These are phyloP conservation scores for Camelina hispida DNA, from an alignment of 345 rosid species.

Conservation along the genomic window DNA sequence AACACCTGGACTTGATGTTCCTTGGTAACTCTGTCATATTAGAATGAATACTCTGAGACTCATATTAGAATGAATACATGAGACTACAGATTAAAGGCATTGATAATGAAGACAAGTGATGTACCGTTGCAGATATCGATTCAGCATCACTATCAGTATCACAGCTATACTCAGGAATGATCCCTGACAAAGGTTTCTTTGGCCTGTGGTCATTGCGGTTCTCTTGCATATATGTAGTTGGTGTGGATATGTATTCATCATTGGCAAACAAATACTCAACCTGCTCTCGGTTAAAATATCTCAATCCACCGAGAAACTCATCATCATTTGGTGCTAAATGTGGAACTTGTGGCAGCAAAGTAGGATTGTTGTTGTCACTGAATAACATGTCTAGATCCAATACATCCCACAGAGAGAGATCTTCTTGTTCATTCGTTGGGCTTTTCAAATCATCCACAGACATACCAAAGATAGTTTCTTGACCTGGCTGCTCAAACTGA, in stretches of 20 bases:
- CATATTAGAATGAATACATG: background rate
- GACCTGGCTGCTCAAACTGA: constrained; percentile 22
- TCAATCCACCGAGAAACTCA: background rate
- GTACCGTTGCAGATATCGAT: constrained; percentile 24
- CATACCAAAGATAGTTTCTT: background rate
- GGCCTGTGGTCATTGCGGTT: constrained; percentile 30
- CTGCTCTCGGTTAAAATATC: background rate
- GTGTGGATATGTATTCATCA: background rate
- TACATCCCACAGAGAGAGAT: background rate
- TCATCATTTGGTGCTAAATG: background rate
- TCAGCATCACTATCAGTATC: constrained; percentile 27
- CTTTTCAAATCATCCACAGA: background rate
- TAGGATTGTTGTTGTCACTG: background rate
- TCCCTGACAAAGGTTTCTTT: constrained; percentile 27
- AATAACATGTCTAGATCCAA: constrained; percentile 1
- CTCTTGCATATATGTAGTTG: background rate
- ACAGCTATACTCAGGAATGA: constrained; percentile 12
- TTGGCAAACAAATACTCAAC: background rate
- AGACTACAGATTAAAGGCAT: background rate
- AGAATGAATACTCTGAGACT: background rate
- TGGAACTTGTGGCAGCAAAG: constrained; percentile 9
- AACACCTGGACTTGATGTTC: background rate
- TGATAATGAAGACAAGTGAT: background rate
- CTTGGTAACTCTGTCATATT: constrained; percentile 17
- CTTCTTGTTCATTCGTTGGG: constrained; percentile 11